Base-by-base conservation (phyloP, 2,329 filamentous ascomycete species). In the Aspergillus sp. region DNA sequence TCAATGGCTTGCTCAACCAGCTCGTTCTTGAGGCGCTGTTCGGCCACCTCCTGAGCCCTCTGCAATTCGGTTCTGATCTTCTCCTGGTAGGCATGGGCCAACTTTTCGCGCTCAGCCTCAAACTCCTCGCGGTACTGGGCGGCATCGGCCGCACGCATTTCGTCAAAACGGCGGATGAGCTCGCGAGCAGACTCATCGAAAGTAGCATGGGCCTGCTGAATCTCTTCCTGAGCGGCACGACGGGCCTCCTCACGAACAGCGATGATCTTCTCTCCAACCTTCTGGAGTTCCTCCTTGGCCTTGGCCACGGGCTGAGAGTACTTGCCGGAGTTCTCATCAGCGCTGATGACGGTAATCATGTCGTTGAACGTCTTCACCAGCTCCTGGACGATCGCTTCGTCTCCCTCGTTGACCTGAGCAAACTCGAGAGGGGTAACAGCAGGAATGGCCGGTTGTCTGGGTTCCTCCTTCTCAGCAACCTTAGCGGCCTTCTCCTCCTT, bases 321-420 rank as follows among this genome's bases (percentile, higher is more conserved):
- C 76, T 90, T 92, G 67, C 84, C 84, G 64, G 89, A 86, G 59
- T 91, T 87, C 63, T 89, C 87, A 74, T 97, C 94, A 60, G 91
- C 90, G 76, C 97, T 97, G 74, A 97, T 89, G 50, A 96, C 91
- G 8, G 91, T 88, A 73, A 99, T 97, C 70, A 99, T 89, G 76
- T 96, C 92, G 79, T 99, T 99, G 69, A 99, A 85, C 80, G 97
- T 94, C 80, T 91, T 94, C 61, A 96, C 92, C 5, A 99, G 83
- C 71, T 98, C 92, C 78, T 97, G 92, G 21, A 98, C 91, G 38
- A 97, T 85, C 28, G 91, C 91, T 74, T 98, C 94, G 61, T 88
- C 87, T 56, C 90, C 91, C 69, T 92, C 86, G 57, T 86, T 84
- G 23, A 96, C 85, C 54, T 85, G 85, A 60, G 97, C 81, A 63